Percentiles rank a stretch among this genome's conserved stretches.
phyloP scores from a whole-genome alignment of 129 eudicot species.

The Smallanthus sonchifolius region DNA sequence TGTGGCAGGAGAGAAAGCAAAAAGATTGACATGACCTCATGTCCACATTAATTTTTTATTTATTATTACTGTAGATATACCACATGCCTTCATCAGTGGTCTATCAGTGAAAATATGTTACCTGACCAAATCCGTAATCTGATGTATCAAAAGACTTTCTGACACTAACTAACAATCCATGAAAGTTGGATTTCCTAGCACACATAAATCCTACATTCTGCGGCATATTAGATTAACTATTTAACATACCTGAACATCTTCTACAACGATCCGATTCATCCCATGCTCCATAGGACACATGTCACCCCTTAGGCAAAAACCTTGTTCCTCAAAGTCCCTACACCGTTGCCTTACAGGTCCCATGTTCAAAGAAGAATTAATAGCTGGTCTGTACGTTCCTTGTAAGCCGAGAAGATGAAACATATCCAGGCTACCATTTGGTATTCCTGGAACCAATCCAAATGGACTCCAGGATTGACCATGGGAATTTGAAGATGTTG shows the following conservation, averaged over 20 bases:
- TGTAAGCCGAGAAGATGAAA: conserved; percentile 66
- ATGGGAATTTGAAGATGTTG: conserved; percentile 61
- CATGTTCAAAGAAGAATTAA: conserved; percentile 56
- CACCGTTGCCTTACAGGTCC: conserved; percentile 75
- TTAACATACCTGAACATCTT: conserved; percentile 33
- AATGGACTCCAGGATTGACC: conserved; percentile 66
- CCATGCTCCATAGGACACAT: conserved; percentile 97
- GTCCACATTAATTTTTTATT: not conserved
- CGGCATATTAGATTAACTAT: not conserved
- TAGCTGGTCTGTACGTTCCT: conserved; percentile 51
- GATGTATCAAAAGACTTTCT: not conserved
- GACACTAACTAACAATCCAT: conserved; percentile 1
- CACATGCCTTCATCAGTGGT: not conserved
- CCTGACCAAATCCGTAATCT: conserved; percentile 5
- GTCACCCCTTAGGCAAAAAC: conserved; percentile 96
- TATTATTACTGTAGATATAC: not conserved
- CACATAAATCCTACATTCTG: conserved; percentile 3
- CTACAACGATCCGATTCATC: conserved; percentile 17
- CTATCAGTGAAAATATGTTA: conserved; percentile 3
- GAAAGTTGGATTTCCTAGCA: not conserved
- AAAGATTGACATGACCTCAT: not conserved
- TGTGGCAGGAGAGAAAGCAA: not conserved
- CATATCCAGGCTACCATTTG: conserved; percentile 69
- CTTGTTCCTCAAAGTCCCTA: conserved; percentile 96
- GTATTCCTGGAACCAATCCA: conserved; percentile 72